Evolutionary conservation across 768 basidiomycete genomes (phyloP).

Genomic region (Boletus rubroflammeus): DNA sequence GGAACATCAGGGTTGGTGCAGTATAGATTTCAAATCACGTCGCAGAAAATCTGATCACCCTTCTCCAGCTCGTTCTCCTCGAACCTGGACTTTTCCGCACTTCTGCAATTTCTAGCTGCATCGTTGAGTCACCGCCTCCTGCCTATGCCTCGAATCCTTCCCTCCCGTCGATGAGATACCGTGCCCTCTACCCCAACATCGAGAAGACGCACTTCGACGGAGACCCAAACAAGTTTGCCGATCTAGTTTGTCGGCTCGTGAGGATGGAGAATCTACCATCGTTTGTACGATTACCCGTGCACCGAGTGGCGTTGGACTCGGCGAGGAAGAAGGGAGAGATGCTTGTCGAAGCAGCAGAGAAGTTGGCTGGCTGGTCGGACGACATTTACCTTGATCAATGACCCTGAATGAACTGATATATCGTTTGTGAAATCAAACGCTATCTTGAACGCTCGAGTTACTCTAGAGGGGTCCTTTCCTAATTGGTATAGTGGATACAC

Average conservation of each 20-base stretch:
- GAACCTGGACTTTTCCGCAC: slow-evolving; percentile 28
- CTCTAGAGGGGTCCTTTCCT: slow-evolving; percentile 6
- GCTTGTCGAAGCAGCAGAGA: slow-evolving; percentile 21
- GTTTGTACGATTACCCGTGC: slow-evolving; percentile 23
- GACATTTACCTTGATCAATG: slow-evolving; percentile 18
- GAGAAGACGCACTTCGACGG: slow-evolving; percentile 20
- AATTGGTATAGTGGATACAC: neutral
- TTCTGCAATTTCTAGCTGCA: slow-evolving; percentile 5
- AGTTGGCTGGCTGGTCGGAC: slow-evolving; percentile 21
- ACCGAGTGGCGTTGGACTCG: slow-evolving; percentile 21
- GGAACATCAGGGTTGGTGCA: slow-evolving; percentile 34
- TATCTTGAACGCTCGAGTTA: neutral
- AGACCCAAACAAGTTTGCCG: slow-evolving; percentile 23
- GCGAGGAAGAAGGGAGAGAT: slow-evolving; percentile 19
- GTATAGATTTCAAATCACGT: neutral
- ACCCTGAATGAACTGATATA: neutral
- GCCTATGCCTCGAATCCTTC: slow-evolving; percentile 25
- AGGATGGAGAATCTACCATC: slow-evolving; percentile 14
- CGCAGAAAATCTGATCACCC: neutral
- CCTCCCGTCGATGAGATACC: slow-evolving; percentile 23
- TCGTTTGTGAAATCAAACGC: neutral
- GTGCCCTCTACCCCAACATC: slow-evolving; percentile 17
- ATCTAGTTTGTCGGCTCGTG: slow-evolving; percentile 15
- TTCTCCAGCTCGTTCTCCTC: slow-evolving; percentile 18
- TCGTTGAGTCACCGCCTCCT: slow-evolving; percentile 12